Conservation (phyloP, 176 grass and related monocot species). For the Dendrocalamus sinicus region DNA sequence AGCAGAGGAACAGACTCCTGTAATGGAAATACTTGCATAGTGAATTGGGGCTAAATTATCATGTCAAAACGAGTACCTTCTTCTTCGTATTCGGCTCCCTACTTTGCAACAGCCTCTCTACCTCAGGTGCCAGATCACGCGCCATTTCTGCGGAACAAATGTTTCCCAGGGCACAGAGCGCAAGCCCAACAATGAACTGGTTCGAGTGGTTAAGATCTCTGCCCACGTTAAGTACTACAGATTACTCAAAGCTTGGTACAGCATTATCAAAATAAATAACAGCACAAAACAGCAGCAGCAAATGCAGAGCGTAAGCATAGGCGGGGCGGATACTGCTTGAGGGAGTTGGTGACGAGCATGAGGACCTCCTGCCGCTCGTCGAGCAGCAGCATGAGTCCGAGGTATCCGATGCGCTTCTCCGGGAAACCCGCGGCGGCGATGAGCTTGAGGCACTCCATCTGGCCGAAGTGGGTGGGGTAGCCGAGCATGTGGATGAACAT, state of each 20-base stretch:
- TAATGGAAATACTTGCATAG: neutral
- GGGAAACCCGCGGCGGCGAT: slow-evolving; percentile 96
- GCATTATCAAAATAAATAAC: neutral
- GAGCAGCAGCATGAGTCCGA: slow-evolving; percentile 94
- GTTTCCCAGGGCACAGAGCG: slow-evolving; percentile 94
- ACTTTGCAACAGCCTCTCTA: slow-evolving; percentile 87
- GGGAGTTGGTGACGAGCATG: slow-evolving; percentile 99
- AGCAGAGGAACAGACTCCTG: neutral
- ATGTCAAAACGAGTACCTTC: slow-evolving; percentile 59
- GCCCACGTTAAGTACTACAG: slow-evolving; percentile 55
- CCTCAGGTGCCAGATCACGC: slow-evolving; percentile 90
- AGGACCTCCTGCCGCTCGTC: slow-evolving; percentile 99
- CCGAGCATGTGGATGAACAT: slow-evolving; percentile 99
- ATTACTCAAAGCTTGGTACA: slow-evolving; percentile 28
- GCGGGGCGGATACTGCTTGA: slow-evolving; percentile 91
- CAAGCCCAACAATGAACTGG: slow-evolving; percentile 97
- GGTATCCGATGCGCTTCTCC: slow-evolving; percentile 97
- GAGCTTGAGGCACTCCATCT: slow-evolving; percentile 99
- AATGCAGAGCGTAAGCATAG: slow-evolving; percentile 30
- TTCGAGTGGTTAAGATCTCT: slow-evolving; percentile 99
- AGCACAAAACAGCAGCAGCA: neutral
- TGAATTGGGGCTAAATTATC: neutral
- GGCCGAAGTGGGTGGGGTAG: slow-evolving; percentile 98
- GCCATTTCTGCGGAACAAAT: slow-evolving; percentile 99
- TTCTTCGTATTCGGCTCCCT: slow-evolving; percentile 96